Evolutionary conservation across 257 asterid species (phyloP).

Genomic region (Nicotiana knightiana): DNA sequence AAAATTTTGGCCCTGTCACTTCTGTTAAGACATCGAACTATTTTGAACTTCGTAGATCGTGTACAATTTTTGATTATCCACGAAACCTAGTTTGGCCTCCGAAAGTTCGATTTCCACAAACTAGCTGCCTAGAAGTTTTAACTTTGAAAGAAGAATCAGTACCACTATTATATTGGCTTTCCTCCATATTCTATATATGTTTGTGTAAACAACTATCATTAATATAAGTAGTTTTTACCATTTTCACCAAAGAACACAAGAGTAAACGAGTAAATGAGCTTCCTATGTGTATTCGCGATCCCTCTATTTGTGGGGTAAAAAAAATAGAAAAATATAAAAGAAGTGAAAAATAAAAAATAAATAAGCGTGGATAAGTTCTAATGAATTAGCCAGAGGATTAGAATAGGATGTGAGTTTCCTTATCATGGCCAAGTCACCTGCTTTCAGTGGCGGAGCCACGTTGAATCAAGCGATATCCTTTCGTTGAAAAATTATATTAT

Average conservation of each 20-base stretch:
- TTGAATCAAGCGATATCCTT: no score
- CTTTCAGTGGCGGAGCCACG: no score
- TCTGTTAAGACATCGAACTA: no score
- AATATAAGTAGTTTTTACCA: background rate
- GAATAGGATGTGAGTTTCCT: background rate
- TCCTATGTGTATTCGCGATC: background rate
- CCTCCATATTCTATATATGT: background rate
- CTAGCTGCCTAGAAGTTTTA: background rate
- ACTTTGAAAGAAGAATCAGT: background rate
- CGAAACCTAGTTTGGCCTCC: background rate
- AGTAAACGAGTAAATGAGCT: background rate
- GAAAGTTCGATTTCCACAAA: background rate
- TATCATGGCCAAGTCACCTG: background rate
- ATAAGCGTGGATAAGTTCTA: background rate
- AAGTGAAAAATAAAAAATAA: background rate
- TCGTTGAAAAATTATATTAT: no score
- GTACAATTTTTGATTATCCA: background rate
- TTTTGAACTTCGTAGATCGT: background rate
- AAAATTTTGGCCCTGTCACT: no score
- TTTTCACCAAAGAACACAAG: background rate
- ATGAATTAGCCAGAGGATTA: background rate
- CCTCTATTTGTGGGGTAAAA: background rate
- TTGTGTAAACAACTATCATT: background rate
- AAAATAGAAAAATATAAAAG: background rate
- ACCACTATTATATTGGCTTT: no score